Evolutionary conservation across 208 protist species (phyloP), one percentile per base, ranked within the genome.

Genomic region (Leishmania guyanensis): DNA sequence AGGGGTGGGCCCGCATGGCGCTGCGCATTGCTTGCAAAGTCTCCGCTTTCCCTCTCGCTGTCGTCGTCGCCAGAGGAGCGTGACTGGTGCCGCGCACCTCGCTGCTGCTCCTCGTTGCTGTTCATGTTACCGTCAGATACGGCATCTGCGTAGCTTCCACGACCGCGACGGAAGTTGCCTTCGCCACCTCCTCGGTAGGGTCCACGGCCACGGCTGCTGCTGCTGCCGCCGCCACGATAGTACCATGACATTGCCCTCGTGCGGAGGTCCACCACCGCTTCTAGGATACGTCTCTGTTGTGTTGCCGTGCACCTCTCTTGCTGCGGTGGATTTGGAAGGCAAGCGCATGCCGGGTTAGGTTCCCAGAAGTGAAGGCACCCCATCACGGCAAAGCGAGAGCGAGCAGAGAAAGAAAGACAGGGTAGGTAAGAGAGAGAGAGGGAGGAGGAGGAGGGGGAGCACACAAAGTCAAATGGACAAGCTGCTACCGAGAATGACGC

Each of bases 41-140:
- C 46, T 29, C 51, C 43, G 43, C 46, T 17, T 12, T 36, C 65
- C 53, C 66, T n/a, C 2, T 75, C 73, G 77, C 65, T 78, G 54
- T 72, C 81, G 46, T 53, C 66, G 69, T 84, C 75, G 76, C 29
- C 14, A 39, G 81, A 80, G 29, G 72, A 62, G n/a, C n/a, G 8
- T 1, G 72, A 58, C 29, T 53, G 72, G 51, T 36, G 22, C n/a
- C 8, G 72, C 20, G 20, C 29, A 62, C 51, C 53, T 46, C 72
- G 72, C 72, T 76, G 72, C 72, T 58, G 29, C 29, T 26, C 48
- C 48, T 46, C 36, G 54, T 51, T 53, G 33, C 43, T 39, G n/a
- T n/a, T 29, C 58, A 50, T 43, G 51, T 43, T 29, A 29, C 46
- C 79, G 22, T 66, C 58, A 22, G 29, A 33, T 33, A 71, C 58